These are phyloP conservation scores for Fusarium nygamai DNA, from an alignment of 2,329 filamentous ascomycete genomes.

Conservation along the genomic window DNA sequence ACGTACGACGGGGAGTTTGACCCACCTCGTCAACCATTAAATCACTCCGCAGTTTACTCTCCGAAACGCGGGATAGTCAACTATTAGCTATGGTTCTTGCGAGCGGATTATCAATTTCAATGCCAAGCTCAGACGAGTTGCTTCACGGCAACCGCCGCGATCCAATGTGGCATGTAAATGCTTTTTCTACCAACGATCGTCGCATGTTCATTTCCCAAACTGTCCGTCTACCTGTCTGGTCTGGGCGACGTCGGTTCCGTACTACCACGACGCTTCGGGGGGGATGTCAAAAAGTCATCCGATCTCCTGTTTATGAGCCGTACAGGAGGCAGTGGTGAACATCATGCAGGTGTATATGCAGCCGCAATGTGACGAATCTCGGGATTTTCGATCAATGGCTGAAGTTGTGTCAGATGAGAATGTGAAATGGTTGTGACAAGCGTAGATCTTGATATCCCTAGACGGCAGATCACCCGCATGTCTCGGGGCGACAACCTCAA, in stretches of 20 bases:
- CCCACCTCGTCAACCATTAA: background rate
- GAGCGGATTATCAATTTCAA: background rate
- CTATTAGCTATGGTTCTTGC: background rate
- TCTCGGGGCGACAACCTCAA: constrained; percentile 18
- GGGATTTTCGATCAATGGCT: background rate
- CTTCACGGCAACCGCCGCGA: background rate
- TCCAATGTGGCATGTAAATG: background rate
- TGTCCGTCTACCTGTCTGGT: background rate
- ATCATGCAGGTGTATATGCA: background rate
- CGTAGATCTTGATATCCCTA: constrained; percentile 22
- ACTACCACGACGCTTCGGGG: background rate
- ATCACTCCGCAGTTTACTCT: background rate
- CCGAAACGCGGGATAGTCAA: background rate
- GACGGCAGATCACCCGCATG: constrained; percentile 22
- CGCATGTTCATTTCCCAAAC: constrained; percentile 3
- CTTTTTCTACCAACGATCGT: background rate
- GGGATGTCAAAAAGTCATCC: background rate
- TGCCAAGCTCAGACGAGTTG: constrained; percentile 3
- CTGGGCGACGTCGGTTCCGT: background rate
- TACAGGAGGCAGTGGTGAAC: background rate
- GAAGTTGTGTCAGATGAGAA: constrained; percentile 9
- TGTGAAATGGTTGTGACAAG: constrained; percentile 27
- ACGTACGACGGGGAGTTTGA: constrained; percentile 1
- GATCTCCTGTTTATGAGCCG: background rate
- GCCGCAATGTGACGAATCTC: background rate